Percentiles rank a stretch among this genome's conserved stretches.
phyloP scores from a whole-genome alignment of 2,329 filamentous ascomycete genomes.

The Geosmithia flava region DNA sequence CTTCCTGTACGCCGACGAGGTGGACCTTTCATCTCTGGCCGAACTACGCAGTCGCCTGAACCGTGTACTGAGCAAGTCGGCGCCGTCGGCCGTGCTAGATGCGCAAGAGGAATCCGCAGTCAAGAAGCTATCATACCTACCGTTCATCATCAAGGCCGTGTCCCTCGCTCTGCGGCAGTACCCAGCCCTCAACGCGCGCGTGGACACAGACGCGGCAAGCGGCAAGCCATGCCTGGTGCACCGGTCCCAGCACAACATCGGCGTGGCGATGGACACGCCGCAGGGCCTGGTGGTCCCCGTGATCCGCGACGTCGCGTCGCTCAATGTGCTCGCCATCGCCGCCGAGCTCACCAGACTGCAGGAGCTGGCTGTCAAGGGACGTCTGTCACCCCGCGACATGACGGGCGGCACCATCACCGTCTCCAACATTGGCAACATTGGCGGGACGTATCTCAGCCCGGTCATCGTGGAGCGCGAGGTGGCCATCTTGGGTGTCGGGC shows the following conservation, averaged over 20 bases:
- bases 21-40: constrained; percentile 68
- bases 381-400: constrained; percentile 63
- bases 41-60: constrained; percentile 66
- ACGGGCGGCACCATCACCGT: constrained; percentile 85
- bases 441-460: constrained; percentile 81
- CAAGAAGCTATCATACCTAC: constrained; percentile 73
- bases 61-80: constrained; percentile 36
- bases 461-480: constrained; percentile 87
- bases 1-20: constrained; percentile 86
- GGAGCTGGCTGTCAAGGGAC: constrained; percentile 58
- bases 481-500: constrained; percentile 80
- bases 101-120: constrained; percentile 28
- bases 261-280: constrained; percentile 90
- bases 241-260: constrained; percentile 84
- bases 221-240: constrained; percentile 64
- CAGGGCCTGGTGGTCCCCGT: constrained; percentile 83
- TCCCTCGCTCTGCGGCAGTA: constrained; percentile 73
- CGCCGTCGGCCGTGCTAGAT: background rate
- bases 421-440: constrained; percentile 92
- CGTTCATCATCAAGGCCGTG: constrained; percentile 92
- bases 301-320: constrained; percentile 67
- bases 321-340: constrained; percentile 69
- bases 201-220: constrained; percentile 46
- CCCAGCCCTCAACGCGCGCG: constrained; percentile 76
- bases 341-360: constrained; percentile 65